These are phyloP conservation scores for Phellopilus nigrolimitatus DNA, from an alignment of 1,284 basidiomycete genomes.

Conservation along the genomic window DNA sequence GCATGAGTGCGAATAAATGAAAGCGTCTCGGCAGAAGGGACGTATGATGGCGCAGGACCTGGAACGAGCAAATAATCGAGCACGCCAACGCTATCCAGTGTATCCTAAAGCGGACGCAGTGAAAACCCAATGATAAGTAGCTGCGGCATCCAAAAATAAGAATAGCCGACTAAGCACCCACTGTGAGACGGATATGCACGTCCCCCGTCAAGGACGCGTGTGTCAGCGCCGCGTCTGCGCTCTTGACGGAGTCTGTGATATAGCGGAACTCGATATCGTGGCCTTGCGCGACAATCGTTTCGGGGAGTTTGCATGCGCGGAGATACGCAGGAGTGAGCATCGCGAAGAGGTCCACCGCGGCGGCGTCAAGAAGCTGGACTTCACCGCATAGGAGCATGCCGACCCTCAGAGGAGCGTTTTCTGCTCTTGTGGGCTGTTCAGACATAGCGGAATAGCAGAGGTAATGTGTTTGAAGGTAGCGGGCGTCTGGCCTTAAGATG, in stretches of 20 bases:
- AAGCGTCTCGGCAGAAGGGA: slow-evolving; percentile 3
- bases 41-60: slow-evolving; percentile 13
- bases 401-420: slow-evolving; percentile 9
- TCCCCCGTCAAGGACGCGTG: slow-evolving; percentile 3
- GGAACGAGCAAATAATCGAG: slow-evolving; percentile 18
- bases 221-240: background rate
- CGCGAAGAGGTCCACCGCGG: slow-evolving; percentile 15
- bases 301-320: background rate
- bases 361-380: slow-evolving; percentile 18
- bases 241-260: slow-evolving; percentile 11
- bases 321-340: slow-evolving; percentile 10
- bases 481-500: no score
- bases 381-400: slow-evolving; percentile 7
- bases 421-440: no score
- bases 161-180: slow-evolving; percentile 2
- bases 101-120: slow-evolving; percentile 5
- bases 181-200: slow-evolving; percentile 6
- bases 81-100: slow-evolving; percentile 11
- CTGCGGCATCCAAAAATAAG: no score
- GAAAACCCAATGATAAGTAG: background rate
- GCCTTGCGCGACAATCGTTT: slow-evolving; percentile 2
- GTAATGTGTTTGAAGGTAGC: no score
- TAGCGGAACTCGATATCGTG: slow-evolving; percentile 13
- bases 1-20: slow-evolving; percentile 12
- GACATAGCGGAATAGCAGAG: no score